A percentile compares a stretch with the other conserved stretches of the same genome.
These are phyloP conservation scores for Phoma sp. DNA, from an alignment of 2,329 filamentous ascomycete species.

Conservation along the genomic window DNA sequence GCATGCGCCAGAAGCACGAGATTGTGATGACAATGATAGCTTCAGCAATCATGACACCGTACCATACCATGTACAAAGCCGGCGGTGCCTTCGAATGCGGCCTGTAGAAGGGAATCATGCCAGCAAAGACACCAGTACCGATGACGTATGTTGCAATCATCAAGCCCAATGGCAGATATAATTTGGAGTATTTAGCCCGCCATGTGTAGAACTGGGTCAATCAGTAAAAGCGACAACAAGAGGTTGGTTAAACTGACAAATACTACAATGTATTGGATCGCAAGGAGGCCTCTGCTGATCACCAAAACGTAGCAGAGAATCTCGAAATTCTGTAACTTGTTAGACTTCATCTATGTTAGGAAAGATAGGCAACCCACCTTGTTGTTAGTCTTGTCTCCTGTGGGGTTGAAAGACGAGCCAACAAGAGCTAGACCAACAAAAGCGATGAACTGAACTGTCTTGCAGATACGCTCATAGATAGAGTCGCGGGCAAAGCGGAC, in stretches of 20 bases:
- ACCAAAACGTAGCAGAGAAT: slow-evolving; percentile 47
- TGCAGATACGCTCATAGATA: slow-evolving; percentile 49
- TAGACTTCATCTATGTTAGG: background rate
- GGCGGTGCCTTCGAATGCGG: slow-evolving; percentile 19
- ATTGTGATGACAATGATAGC: slow-evolving; percentile 60
- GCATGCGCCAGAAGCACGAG: slow-evolving; percentile 62
- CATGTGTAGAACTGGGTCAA: slow-evolving; percentile 36
- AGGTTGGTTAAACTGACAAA: slow-evolving; percentile 21
- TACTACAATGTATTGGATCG: slow-evolving; percentile 45
- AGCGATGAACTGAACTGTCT: slow-evolving; percentile 47
- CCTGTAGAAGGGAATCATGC: slow-evolving; percentile 46
- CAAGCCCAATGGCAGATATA: slow-evolving; percentile 44
- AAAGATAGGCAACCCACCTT: slow-evolving; percentile 24
- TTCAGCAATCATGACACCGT: slow-evolving; percentile 60
- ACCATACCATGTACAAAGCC: slow-evolving; percentile 47
- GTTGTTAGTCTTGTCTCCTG: slow-evolving; percentile 31
- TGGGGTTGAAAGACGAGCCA: slow-evolving; percentile 46
- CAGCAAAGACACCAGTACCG: slow-evolving; percentile 39
- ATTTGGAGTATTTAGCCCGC: slow-evolving; percentile 39
- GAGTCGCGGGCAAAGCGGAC: slow-evolving; percentile 50
- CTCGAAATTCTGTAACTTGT: slow-evolving; percentile 39
- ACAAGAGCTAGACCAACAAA: slow-evolving; percentile 49
- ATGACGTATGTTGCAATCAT: slow-evolving; percentile 40
- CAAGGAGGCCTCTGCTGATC: slow-evolving; percentile 42
- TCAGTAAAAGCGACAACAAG: slow-evolving; percentile 1